Conservation (phyloP, 1,284 basidiomycete genomes). For the Singerocomus inundabilis region DNA sequence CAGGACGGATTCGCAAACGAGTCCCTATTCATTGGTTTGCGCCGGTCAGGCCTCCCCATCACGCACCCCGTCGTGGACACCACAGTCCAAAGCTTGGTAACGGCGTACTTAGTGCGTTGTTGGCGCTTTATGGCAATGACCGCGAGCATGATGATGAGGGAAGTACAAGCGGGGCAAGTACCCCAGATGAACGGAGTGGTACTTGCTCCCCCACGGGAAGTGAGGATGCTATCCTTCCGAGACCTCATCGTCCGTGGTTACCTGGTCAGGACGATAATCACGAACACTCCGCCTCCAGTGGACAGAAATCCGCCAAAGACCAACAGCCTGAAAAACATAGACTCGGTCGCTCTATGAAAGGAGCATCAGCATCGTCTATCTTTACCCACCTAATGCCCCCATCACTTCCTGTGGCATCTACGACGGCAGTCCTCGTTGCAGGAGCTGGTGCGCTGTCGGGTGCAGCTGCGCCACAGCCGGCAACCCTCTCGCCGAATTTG, state of each 20-base stretch:
- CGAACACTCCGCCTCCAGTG: conserved; percentile 1
- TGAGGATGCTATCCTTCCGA: conserved; percentile 17
- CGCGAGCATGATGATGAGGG: conserved; percentile 33
- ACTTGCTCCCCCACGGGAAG: conserved; percentile 24
- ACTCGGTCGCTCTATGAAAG: conserved; percentile 23
- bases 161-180: conserved; percentile 30
- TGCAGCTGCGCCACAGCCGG: conserved; percentile 49
- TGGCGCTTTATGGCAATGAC: conserved; percentile 50
- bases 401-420: conserved; percentile 17
- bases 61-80: not conserved
- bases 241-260: conserved; percentile 26
- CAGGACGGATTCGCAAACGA: conserved; percentile 17
- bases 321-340: conserved; percentile 5
- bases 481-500: conserved; percentile 55
- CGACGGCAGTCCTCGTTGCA: conserved; percentile 51
- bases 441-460: conserved; percentile 57
- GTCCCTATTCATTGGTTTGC: conserved; percentile 23
- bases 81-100: conserved; percentile 31
- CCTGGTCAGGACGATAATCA: conserved; percentile 3
- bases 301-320: not conserved
- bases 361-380: conserved; percentile 27
- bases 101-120: conserved; percentile 52
- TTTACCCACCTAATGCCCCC: conserved; percentile 19
- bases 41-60: conserved; percentile 4
- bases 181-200: conserved; percentile 25